Evolutionary conservation across 345 rosid genomes (phyloP).

Genomic region (Citrus cavaleriei): DNA sequence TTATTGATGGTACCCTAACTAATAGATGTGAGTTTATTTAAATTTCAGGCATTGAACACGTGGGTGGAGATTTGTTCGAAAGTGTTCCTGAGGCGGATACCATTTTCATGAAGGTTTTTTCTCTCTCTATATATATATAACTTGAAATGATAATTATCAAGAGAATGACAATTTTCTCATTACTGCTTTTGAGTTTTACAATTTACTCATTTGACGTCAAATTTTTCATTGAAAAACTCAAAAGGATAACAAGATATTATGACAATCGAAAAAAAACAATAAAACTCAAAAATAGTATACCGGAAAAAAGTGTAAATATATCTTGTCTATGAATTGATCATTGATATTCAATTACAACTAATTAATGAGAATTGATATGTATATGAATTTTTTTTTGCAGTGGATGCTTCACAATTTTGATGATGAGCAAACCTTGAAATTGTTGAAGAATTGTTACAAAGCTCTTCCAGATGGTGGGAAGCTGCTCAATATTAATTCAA

Average conservation of each 20-base stretch:
- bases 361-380: neutral
- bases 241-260: too few relatives aligned
- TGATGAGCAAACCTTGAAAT: neutral
- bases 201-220: too few relatives aligned
- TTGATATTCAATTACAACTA: neutral
- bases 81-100: neutral
- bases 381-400: neutral
- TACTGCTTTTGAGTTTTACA: too few relatives aligned
- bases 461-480: neutral
- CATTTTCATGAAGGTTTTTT: neutral
- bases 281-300: too few relatives aligned
- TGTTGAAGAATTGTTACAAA: neutral
- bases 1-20: too few relatives aligned
- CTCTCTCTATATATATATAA: accelerated
- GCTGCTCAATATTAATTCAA: neutral
- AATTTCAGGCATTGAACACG: neutral
- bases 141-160: too few relatives aligned
- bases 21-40: too few relatives aligned
- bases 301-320: too few relatives aligned
- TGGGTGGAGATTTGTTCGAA: neutral
- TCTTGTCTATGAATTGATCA: too few relatives aligned
- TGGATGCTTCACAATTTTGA: neutral
- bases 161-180: too few relatives aligned
- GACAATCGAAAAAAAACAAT: too few relatives aligned
- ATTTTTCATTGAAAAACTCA: too few relatives aligned